Evolutionary conservation across 2,329 filamentous ascomycete species (phyloP), one percentile per base, ranked within the genome.

Genomic region (Sporothrix brasiliensis): DNA sequence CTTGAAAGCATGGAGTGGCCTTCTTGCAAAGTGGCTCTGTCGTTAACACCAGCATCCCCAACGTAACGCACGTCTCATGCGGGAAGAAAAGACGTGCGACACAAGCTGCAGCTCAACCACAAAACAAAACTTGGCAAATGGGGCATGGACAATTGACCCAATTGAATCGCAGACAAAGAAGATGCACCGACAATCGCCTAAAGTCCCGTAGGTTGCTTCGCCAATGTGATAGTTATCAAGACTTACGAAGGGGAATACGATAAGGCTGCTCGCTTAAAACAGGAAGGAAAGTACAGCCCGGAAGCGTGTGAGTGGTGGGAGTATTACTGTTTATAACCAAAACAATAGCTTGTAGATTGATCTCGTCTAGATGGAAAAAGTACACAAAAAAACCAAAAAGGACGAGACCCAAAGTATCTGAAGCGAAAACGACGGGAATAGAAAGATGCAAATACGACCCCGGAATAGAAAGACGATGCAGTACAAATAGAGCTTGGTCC

Each of bases 311-410:
- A 34, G 19, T 54, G 24, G 52, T 54, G 24, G 19, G 34, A 34
- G 34, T 60, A 11, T 41, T n/a, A 14, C 13, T 47, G 58, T 27
- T 6, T n/a, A 3, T n/a, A 10, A 7, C 4, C 39, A 10, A 47
- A 27, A 16, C 10, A 47, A 61, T 44, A 13, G 39, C 39, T 4
- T 63, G 58, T 63, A 47, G 13, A 63, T 63, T 47, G 39, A 34
- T 60, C 27, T 24, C 53, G 50, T 47, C 61, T 67, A 19, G 61
- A 19, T 70, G 68, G 60, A 49, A 70, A 70, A 70, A 70, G 47
- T 70, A 41, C 66, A 34, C 60, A 58, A 67, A 70, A 70, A 70
- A 70, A 34, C 60, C 52, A 47, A 47, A 16, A 44, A 50, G 41
- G n/a, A 34, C 34, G 24, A 19, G 30, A 44, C 13, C 39, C 56